Evolutionary conservation across 2,329 filamentous ascomycete genomes (phyloP).

Genomic region (Hirsutella rhossiliensis): DNA sequence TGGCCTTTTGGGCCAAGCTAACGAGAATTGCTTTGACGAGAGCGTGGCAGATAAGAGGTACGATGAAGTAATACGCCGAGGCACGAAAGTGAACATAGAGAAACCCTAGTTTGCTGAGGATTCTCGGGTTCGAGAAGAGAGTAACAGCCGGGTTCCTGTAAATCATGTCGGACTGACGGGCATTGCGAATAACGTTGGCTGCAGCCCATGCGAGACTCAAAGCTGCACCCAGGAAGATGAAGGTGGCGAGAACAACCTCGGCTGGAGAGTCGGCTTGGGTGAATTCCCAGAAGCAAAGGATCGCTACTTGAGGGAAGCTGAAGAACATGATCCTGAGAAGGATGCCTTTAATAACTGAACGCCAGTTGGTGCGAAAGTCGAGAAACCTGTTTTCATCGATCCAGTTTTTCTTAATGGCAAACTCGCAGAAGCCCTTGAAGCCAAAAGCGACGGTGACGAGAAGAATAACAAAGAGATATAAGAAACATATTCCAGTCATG

Average conservation of each 20-base stretch:
- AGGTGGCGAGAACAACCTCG: constrained; percentile 74
- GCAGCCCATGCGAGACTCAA: constrained; percentile 74
- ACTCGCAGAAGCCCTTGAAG: constrained; percentile 74
- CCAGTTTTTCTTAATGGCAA: constrained; percentile 59
- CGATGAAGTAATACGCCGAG: constrained; percentile 89
- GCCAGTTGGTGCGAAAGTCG: constrained; percentile 92
- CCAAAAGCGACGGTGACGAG: constrained; percentile 59
- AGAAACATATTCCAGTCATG: constrained; percentile 82
- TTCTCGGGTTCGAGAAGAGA: constrained; percentile 83
- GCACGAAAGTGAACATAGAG: constrained; percentile 95
- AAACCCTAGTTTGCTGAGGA: constrained; percentile 96
- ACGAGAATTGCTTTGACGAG: constrained; percentile 83
- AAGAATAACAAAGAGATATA: constrained; percentile 68
- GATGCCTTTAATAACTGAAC: constrained; percentile 84
- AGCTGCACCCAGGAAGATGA: constrained; percentile 75
- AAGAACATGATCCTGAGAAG: constrained; percentile 84
- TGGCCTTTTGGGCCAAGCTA: constrained; percentile 60
- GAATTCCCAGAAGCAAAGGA: constrained; percentile 89
- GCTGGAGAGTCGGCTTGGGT: constrained; percentile 76
- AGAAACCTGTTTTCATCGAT: constrained; percentile 79
- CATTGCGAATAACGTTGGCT: constrained; percentile 79
- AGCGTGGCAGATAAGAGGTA: constrained; percentile 65
- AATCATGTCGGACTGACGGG: constrained; percentile 75
- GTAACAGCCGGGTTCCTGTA: constrained; percentile 97
- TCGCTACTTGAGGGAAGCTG: constrained; percentile 81